Base-by-base conservation (phyloP, 495 filamentous ascomycete species). In the Annulohypoxylon bovei region DNA sequence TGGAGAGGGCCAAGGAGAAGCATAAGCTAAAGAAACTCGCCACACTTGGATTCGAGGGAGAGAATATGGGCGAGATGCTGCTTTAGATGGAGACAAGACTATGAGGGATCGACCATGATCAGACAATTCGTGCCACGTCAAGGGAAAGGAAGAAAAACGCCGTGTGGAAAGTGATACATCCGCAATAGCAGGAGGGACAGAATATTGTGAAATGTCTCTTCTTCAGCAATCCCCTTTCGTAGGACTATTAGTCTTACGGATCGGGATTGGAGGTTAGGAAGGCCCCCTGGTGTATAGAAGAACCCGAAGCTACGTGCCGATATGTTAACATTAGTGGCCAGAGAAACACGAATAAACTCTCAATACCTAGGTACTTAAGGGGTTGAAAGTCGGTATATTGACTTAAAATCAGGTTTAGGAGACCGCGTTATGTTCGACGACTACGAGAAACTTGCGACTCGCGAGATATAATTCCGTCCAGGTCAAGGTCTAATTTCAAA, bases 11-110 rank as follows among this genome's bases (percentile, higher is more conserved):
- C 2, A 85, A 81, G 63, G 93, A 96, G 63, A 95, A 92, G 82
- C 82, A 82, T 61, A 87, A 87, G 73, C 72, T 89, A 28, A 86
- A 81, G 74, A 91, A 91, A 79, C 82, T 98, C 57, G 82, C 87
- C 6, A 87, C 83, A 6, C 81, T 94, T 32, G 95, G 95, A 1
- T 97, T 97, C 73, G 95, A 97, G 81, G 91, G 91, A 20, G 94
- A 98, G 79, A 91, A 90, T 73, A 81, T 86, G 37, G 92, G 91
- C 6, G 92, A 95, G 77, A 86, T 90, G 16, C 75, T 94, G 18
- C 85, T 94, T 32, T 93, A 85, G 87, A 49, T 25, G 18, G 62
- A 16, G 16, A 20, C 14, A 27, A 22, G 18, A 22, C 4, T 11
- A 18, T 20, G 1, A 28, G 23, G 16, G 50, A 12, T 14, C 8